Conservation (phyloP, 345 rosid species). For the Sonneratia caseolaris region DNA sequence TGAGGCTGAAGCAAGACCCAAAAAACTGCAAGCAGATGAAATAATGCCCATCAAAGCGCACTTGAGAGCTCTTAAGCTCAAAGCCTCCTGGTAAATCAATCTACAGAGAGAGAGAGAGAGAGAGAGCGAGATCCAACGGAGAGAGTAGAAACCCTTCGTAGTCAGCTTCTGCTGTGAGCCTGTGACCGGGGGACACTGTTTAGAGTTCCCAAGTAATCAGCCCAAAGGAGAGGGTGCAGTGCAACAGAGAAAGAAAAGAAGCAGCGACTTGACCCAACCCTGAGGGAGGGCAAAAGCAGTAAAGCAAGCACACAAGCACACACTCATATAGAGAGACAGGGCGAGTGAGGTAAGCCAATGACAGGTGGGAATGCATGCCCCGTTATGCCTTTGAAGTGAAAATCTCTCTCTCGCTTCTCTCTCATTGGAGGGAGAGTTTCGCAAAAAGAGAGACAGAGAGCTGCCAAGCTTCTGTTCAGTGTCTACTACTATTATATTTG, state of each 20-base stretch:
- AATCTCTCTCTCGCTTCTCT: slow-evolving; percentile 13
- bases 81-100: slow-evolving; percentile 12
- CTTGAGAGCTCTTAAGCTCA: slow-evolving; percentile 15
- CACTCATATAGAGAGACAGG: slow-evolving; percentile 16
- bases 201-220: background rate
- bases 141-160: background rate
- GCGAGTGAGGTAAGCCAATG: slow-evolving; percentile 14
- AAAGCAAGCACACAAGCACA: slow-evolving; percentile 10
- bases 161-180: background rate
- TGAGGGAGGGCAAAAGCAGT: background rate
- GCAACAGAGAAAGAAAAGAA: slow-evolving; percentile 8
- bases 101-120: background rate
- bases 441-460: slow-evolving; percentile 26
- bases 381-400: background rate
- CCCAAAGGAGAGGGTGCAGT: background rate
- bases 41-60: slow-evolving; percentile 20
- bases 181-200: background rate
- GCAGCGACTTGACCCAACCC: background rate
- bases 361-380: slow-evolving; percentile 11
- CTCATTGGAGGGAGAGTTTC: slow-evolving; percentile 3
- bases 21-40: slow-evolving; percentile 22
- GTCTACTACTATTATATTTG: slow-evolving; percentile 7
- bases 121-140: background rate
- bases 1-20: slow-evolving; percentile 27
- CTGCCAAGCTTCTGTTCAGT: slow-evolving; percentile 27